Evolutionary conservation across 2,329 filamentous ascomycete species (phyloP).

Genomic region (Ophiostoma sp.): DNA sequence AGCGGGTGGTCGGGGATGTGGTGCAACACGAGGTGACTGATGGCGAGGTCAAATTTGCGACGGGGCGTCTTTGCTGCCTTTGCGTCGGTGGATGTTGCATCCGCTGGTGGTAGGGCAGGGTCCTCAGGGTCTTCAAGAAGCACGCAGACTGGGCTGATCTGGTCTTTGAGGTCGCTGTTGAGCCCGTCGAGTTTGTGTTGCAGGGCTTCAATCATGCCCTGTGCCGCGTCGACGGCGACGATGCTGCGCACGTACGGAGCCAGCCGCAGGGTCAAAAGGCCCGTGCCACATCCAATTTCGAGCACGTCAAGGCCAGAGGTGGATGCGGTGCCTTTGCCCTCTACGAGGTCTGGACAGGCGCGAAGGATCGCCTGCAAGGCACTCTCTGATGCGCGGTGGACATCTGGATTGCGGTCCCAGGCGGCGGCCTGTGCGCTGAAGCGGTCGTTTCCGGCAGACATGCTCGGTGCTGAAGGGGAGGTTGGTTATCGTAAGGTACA

Average conservation of each 20-base stretch:
- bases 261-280: conserved; percentile 52
- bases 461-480: conserved; percentile 13
- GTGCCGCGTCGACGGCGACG: conserved; percentile 54
- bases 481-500: too few species aligned
- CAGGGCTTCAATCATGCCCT: conserved; percentile 57
- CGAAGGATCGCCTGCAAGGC: conserved; percentile 49
- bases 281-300: conserved; percentile 59
- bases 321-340: conserved; percentile 25
- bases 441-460: conserved; percentile 41
- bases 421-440: conserved; percentile 56
- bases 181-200: conserved; percentile 42
- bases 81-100: conserved; percentile 21
- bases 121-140: conserved; percentile 53
- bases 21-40: conserved; percentile 56
- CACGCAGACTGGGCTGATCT: conserved; percentile 47
- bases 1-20: conserved; percentile 50
- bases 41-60: conserved; percentile 51
- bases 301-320: conserved; percentile 45
- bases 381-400: conserved; percentile 46
- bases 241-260: conserved; percentile 50
- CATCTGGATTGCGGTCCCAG: conserved; percentile 56
- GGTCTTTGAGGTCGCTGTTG: conserved; percentile 38
- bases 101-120: conserved; percentile 41
- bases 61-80: conserved; percentile 25
- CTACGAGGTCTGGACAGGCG: conserved; percentile 38